Evolutionary conservation across 176 grass and related monocot species (phyloP), one percentile per base, ranked within the genome.

Genomic region (Urochloa ruziziensis): DNA sequence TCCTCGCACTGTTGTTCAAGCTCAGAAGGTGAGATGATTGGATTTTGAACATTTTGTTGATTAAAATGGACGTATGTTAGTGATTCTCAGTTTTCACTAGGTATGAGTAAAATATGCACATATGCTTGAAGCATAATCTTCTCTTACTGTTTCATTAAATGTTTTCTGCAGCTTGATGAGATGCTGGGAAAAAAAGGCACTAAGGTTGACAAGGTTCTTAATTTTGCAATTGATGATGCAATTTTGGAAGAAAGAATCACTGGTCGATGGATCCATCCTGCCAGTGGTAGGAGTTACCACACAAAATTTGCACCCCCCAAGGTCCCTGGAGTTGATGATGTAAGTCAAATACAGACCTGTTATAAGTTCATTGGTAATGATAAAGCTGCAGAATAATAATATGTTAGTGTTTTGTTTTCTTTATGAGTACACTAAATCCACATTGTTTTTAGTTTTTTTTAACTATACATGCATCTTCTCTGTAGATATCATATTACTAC

Each of bases 201-300:
- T 64, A 93, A 98, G 71, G 77, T 95, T 86, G 93, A 95, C 79
- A 98, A 95, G 71, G 93, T 98, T 57, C 69, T 98, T 15, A 98
- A 98, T 53, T 98, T 95, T 35, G 96, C 91, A 60, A 98, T 98
- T 53, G 93, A 95, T 75, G 96, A 98, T 90, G 79, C 54, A 35
- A 89, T 98, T 73, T 78, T 98, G 80, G 96, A 98, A 82, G 96
- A 98, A 46, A 86, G 96, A 78, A 98, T 98, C 73, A 98, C 93
- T 78, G 93, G 96, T 24, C 93, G 96, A 19, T 95, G 96, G 96
- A 95, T 98, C 68, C 96, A 98, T 73, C 75, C 80, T 42, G 25
- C 93, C 11, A 98, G 93, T 80, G 96, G 96, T 27, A 90, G 96
- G 86, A 95, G 89, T 60, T 98, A 98, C 77, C 96, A 98, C 83